phyloP scores from a whole-genome alignment of 1,139 yeast species.

The Suhomyces yuchorum region DNA sequence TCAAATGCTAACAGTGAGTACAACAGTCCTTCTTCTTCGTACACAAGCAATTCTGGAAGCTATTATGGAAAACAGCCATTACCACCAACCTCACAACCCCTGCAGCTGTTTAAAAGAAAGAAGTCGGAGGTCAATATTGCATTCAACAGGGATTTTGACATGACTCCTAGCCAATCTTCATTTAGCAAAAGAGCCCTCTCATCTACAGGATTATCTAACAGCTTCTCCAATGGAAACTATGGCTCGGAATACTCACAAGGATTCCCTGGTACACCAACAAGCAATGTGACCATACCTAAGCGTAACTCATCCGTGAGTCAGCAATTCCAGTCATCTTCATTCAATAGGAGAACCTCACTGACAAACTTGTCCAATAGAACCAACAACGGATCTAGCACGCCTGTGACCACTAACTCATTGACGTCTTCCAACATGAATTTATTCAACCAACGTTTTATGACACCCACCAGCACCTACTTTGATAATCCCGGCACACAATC shows the following conservation, averaged over 20 bases:
- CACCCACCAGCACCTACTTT: slow-evolving; percentile 29
- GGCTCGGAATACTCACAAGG: slow-evolving; percentile 5
- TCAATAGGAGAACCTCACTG: slow-evolving; percentile 25
- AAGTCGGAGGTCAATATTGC: slow-evolving; percentile 39
- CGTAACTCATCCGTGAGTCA: slow-evolving; percentile 9
- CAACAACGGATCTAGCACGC: slow-evolving; percentile 9
- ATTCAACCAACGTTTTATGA: slow-evolving; percentile 28
- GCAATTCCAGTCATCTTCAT: slow-evolving; percentile 25
- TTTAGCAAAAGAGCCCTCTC: slow-evolving; percentile 18
- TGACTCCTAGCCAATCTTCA: slow-evolving; percentile 15
- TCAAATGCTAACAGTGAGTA: slow-evolving; percentile 16
- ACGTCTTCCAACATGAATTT: slow-evolving; percentile 33
- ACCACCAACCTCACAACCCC: neutral
- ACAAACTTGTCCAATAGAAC: slow-evolving; percentile 16
- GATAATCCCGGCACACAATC: slow-evolving; percentile 21
- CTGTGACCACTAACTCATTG: slow-evolving; percentile 22
- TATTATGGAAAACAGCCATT: slow-evolving; percentile 17
- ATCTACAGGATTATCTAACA: slow-evolving; percentile 10
- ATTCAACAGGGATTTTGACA: slow-evolving; percentile 16
- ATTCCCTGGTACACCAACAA: slow-evolving; percentile 4
- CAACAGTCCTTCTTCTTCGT: slow-evolving; percentile 28
- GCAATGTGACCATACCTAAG: slow-evolving; percentile 10
- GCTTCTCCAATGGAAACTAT: slow-evolving; percentile 10
- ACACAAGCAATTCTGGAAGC: slow-evolving; percentile 13
- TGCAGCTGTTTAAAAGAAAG: slow-evolving; percentile 44